A percentile compares a stretch with the other conserved stretches of the same genome.
phyloP scores from a whole-genome alignment of 176 grass and related monocot genomes.

The Oryza meridionalis region DNA sequence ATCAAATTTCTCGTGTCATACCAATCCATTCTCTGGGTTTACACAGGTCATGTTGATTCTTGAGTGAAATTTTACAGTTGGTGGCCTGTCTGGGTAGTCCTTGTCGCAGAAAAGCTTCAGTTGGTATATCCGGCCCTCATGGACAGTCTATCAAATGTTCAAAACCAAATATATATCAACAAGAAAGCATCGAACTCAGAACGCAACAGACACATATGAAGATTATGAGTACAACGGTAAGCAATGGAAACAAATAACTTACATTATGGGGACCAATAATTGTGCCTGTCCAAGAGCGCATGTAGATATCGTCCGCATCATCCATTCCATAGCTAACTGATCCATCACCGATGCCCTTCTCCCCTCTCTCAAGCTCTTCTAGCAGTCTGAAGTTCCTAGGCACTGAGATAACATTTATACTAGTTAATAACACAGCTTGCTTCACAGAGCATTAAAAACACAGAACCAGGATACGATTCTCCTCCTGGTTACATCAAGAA shows the following conservation, averaged over 20 bases:
- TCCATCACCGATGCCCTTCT: conserved; percentile 49
- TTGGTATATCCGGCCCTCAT: conserved; percentile 39
- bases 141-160: conserved; percentile 23
- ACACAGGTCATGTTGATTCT: conserved; percentile 46
- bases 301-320: conserved; percentile 38
- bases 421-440: background rate
- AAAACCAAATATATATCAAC: conserved; percentile 25
- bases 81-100: conserved; percentile 43
- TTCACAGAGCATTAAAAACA: background rate
- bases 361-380: conserved; percentile 48
- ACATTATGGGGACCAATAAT: conserved; percentile 47
- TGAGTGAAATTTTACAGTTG: conserved; percentile 43
- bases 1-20: background rate
- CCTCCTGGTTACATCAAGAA: background rate
- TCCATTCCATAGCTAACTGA: conserved; percentile 51
- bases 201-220: background rate
- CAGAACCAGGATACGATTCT: background rate
- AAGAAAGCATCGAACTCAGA: background rate
- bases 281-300: conserved; percentile 48
- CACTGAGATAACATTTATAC: conserved; percentile 14
- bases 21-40: conserved; percentile 40
- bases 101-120: conserved; percentile 46
- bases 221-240: background rate
- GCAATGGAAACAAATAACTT: conserved; percentile 25
- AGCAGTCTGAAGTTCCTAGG: conserved; percentile 41